phyloP scores from a whole-genome alignment of 352 stramenopile genomes.

The Pythium volutum region DNA sequence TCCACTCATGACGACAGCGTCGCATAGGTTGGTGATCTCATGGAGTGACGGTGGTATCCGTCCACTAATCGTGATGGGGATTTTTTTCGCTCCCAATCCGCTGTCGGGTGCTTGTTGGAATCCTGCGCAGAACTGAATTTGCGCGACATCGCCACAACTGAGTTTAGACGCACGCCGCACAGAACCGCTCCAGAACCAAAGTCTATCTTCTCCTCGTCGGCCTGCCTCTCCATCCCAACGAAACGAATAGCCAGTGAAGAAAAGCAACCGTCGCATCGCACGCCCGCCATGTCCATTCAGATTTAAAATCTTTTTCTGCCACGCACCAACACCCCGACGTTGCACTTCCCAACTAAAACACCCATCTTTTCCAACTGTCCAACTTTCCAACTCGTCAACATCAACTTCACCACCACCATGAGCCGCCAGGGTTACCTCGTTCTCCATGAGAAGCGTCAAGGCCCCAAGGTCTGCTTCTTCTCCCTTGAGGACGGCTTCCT shows the following conservation, averaged over 20 bases:
- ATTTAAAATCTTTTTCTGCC: conserved; percentile 3
- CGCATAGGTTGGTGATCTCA: background rate
- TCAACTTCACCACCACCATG: conserved; percentile 28
- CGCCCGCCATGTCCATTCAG: conserved; percentile 1
- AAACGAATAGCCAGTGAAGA: conserved; percentile 9
- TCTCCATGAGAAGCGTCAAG: conserved; percentile 60
- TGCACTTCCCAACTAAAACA: no score
- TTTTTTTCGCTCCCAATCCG: background rate
- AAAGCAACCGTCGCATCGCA: conserved; percentile 10
- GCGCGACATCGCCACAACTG: background rate
- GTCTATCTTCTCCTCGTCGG: conserved; percentile 3
- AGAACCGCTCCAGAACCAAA: background rate
- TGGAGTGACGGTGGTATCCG: background rate
- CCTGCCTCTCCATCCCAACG: conserved; percentile 16
- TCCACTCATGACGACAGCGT: conserved; percentile 4
- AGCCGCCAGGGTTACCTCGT: conserved; percentile 79
- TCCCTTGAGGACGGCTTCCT: conserved; percentile 81
- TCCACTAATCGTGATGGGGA: background rate
- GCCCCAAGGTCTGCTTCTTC: conserved; percentile 60
- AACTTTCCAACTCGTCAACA: conserved; percentile 1
- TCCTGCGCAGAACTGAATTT: conserved; percentile 1
- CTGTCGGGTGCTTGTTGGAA: conserved; percentile 4
- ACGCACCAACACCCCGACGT: conserved; percentile 10
- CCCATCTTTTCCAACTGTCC: background rate
- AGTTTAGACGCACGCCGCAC: background rate